phyloP scores from a whole-genome alignment of 2,329 filamentous ascomycete genomes.

The Arthrobotrys musiformis region DNA sequence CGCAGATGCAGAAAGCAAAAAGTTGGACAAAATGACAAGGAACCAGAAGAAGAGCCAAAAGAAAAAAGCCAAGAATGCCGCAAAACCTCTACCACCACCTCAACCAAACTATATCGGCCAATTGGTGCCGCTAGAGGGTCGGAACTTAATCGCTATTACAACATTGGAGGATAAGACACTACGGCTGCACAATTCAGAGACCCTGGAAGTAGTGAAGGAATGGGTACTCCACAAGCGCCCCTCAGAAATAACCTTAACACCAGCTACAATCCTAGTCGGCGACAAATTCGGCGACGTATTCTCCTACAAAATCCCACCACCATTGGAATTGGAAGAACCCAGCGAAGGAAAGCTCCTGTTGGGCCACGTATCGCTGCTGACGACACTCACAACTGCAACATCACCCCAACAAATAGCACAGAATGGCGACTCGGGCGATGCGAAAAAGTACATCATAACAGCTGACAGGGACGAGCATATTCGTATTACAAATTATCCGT shows the following conservation, averaged over 20 bases:
- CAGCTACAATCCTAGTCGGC: slow-evolving; percentile 78
- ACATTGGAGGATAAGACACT: slow-evolving; percentile 93
- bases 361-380: slow-evolving; percentile 95
- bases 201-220: slow-evolving; percentile 75
- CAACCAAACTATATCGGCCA: slow-evolving; percentile 61
- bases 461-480: slow-evolving; percentile 84
- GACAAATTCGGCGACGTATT: slow-evolving; percentile 99
- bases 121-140: slow-evolving; percentile 66
- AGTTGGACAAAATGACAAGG: background rate
- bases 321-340: slow-evolving; percentile 66
- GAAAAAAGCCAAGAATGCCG: slow-evolving; percentile 7
- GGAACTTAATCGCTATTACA: slow-evolving; percentile 77
- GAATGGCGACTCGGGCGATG: slow-evolving; percentile 58
- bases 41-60: slow-evolving; percentile 18
- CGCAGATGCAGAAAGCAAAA: background rate
- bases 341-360: slow-evolving; percentile 76
- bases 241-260: slow-evolving; percentile 78
- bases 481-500: slow-evolving; percentile 72
- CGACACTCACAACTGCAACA: slow-evolving; percentile 73
- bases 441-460: slow-evolving; percentile 73
- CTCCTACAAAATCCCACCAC: slow-evolving; percentile 66
- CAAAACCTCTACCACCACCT: background rate
- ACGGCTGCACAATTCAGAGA: slow-evolving; percentile 79
- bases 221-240: slow-evolving; percentile 85
- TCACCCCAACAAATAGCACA: slow-evolving; percentile 63